A percentile compares a stretch with the other conserved stretches of the same genome.
phyloP scores from a whole-genome alignment of 352 stramenopile genomes.

The Phytophthora kernoviae region DNA sequence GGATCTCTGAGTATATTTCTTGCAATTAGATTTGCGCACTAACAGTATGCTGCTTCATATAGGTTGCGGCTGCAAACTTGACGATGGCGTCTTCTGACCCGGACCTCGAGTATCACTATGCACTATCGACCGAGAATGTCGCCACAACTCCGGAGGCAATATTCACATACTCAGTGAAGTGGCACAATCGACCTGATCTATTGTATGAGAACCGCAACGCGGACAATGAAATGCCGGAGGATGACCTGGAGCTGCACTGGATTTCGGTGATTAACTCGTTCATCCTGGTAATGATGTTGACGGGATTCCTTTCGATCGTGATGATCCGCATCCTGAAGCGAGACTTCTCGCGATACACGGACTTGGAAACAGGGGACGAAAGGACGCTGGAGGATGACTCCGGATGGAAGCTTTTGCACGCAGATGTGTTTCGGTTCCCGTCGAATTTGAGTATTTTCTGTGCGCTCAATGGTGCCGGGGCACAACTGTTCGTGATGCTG shows the following conservation, averaged over 20 bases:
- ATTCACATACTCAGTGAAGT: slow-evolving; percentile 98
- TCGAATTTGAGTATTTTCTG: slow-evolving; percentile 91
- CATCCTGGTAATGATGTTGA: slow-evolving; percentile 97
- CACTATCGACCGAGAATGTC: slow-evolving; percentile 50
- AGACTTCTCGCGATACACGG: slow-evolving; percentile 98
- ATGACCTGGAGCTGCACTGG: slow-evolving; percentile 95
- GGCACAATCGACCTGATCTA: slow-evolving; percentile 87
- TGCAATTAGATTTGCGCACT: background rate
- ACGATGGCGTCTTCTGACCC: slow-evolving; percentile 61
- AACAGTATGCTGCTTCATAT: slow-evolving; percentile 1
- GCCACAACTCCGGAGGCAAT: slow-evolving; percentile 49
- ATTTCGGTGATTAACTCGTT: slow-evolving; percentile 99
- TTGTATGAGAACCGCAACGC: slow-evolving; percentile 91
- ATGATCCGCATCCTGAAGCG: slow-evolving; percentile 97
- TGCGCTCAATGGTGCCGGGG: slow-evolving; percentile 91
- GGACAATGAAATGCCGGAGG: slow-evolving; percentile 52
- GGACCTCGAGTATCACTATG: slow-evolving; percentile 65
- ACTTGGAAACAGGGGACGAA: slow-evolving; percentile 91
- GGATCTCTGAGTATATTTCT: background rate
- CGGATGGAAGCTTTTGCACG: slow-evolving; percentile 98
- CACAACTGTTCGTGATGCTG: slow-evolving; percentile 94
- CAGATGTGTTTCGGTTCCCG: slow-evolving; percentile 97
- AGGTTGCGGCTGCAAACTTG: slow-evolving; percentile 81
- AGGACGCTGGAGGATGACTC: slow-evolving; percentile 92
- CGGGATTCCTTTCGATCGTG: slow-evolving; percentile 96